A percentile compares a stretch with the other conserved stretches of the same genome.
phyloP scores from a whole-genome alignment of 164 flowering plant genomes.

The Paratinospora sagittata region DNA sequence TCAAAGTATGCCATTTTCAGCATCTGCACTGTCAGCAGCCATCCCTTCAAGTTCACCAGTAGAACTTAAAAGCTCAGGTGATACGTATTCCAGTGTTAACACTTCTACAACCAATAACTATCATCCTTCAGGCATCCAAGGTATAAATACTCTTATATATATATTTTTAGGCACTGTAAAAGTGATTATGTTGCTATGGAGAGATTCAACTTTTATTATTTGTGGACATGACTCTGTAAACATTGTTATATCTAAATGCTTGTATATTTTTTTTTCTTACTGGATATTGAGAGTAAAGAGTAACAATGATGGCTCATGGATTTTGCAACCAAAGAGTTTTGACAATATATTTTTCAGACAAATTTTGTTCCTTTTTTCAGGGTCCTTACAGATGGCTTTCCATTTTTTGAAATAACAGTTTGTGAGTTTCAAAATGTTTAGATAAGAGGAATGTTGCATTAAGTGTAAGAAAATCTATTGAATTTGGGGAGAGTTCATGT shows the following conservation, averaged over 20 bases:
- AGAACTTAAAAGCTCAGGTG: constrained; percentile 39
- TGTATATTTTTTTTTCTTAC: not conserved
- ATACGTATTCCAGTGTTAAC: constrained; percentile 22
- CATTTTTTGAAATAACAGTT: not conserved
- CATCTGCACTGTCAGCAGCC: constrained; percentile 35
- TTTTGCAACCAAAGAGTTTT: not conserved
- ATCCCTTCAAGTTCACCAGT: constrained; percentile 35
- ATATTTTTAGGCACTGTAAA: not conserved
- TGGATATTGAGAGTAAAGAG: not conserved
- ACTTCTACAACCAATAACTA: constrained; percentile 28
- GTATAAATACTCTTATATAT: constrained; percentile 22
- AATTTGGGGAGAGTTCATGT: not conserved
- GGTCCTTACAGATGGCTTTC: not conserved
- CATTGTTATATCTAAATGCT: not conserved
- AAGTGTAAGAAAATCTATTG: not conserved
- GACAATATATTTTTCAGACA: not conserved
- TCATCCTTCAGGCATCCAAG: constrained; percentile 34
- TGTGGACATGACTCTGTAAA: not conserved
- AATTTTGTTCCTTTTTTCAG: not conserved
- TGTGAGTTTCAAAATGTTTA: not conserved
- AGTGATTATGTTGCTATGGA: not conserved
- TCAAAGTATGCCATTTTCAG: constrained; percentile 51
- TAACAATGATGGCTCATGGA: not conserved
- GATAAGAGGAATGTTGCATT: not conserved
- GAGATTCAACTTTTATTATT: not conserved